Conservation (phyloP, 495 filamentous ascomycete species). For the Penicillium verhagenii region DNA sequence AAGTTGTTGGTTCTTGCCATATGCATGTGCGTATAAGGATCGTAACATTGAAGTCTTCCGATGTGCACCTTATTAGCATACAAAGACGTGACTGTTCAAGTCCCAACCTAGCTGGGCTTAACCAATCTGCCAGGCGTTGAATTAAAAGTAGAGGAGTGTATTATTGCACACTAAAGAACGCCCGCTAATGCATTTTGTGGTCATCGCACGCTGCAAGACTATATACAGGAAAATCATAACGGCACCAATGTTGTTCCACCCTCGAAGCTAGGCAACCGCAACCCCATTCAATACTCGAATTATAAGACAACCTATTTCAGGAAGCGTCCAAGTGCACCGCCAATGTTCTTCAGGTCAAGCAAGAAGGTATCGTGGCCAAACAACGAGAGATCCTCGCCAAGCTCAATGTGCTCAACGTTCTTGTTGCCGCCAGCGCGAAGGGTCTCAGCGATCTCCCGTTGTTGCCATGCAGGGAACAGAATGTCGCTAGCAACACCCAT, state of each 20-base stretch:
- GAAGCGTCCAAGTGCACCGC: conserved; percentile 77
- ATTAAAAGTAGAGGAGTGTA: neutral
- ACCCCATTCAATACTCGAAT: neutral
- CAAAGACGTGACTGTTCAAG: neutral
- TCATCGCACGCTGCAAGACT: conserved; percentile 10
- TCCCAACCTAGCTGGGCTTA: neutral
- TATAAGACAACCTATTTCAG: conserved; percentile 32
- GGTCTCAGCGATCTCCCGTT: conserved; percentile 88
- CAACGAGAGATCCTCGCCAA: conserved; percentile 86
- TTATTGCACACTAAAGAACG: conserved; percentile 9
- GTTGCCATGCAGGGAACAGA: conserved; percentile 97
- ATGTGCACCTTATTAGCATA: no score
- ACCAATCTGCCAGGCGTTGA: neutral
- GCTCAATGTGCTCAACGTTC: conserved; percentile 79
- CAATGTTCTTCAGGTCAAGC: conserved; percentile 87
- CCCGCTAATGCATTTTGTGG: conserved; percentile 18
- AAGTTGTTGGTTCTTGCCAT: no score
- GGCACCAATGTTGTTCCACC: neutral
- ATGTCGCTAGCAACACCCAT: conserved; percentile 96
- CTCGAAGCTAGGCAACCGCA: neutral
- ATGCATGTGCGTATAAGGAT: no score
- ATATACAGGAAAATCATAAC: conserved; percentile 10
- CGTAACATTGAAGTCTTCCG: no score
- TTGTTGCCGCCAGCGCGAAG: conserved; percentile 73
- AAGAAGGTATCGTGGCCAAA: conserved; percentile 98